Percentiles rank a stretch among this genome's conserved stretches.
phyloP scores from a whole-genome alignment of 345 rosid species.

The Citrus mangshanensis region DNA sequence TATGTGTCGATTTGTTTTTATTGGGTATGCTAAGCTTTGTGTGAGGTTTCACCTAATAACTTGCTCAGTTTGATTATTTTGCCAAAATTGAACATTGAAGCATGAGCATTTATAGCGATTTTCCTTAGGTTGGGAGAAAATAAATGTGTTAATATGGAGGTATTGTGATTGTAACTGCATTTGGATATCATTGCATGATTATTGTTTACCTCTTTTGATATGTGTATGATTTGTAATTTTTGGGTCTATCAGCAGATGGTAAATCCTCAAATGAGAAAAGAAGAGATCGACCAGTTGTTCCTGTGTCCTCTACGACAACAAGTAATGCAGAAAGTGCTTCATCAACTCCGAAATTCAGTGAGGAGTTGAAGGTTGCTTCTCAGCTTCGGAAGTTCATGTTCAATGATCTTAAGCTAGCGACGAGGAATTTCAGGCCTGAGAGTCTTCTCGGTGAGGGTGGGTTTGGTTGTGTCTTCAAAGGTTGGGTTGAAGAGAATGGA shows the following conservation, averaged over 20 bases:
- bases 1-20: background rate
- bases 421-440: constrained; percentile 82
- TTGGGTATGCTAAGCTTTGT: background rate
- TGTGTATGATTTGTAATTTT: background rate
- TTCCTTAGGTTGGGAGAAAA: background rate
- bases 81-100: background rate
- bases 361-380: constrained; percentile 68
- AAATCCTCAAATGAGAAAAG: constrained; percentile 33
- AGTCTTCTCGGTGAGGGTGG: constrained; percentile 92
- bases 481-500: constrained; percentile 92
- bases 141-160: background rate
- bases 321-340: constrained; percentile 52
- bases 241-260: constrained; percentile 37
- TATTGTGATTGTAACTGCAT: background rate
- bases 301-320: constrained; percentile 38
- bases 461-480: constrained; percentile 92
- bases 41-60: background rate
- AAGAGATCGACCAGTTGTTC: constrained; percentile 41
- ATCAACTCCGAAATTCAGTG: constrained; percentile 58
- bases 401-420: constrained; percentile 70
- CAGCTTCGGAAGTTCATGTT: constrained; percentile 65
- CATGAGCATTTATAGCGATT: background rate
- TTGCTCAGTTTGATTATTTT: background rate
- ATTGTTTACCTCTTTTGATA: background rate
- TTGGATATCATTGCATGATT: background rate